Evolutionary conservation across 2,329 filamentous ascomycete genomes (phyloP).

Genomic region (Sclerotinia trifoliorum): DNA sequence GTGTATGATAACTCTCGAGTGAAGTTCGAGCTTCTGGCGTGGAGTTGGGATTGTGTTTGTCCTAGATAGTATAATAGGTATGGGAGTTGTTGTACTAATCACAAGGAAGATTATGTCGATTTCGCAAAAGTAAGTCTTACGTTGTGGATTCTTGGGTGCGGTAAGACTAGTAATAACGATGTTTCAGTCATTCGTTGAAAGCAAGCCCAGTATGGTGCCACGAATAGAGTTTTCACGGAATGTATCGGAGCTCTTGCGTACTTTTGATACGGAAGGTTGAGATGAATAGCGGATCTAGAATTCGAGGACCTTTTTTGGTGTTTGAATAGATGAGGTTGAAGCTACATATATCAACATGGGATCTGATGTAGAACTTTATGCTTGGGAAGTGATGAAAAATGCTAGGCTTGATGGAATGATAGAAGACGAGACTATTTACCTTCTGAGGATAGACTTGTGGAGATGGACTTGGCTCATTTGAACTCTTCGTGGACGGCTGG

Average conservation of each 20-base stretch:
- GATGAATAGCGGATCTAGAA: neutral
- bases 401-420: neutral
- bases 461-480: too few species aligned
- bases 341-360: neutral
- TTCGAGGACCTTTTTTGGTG: neutral
- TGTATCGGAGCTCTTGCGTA: neutral
- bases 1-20: neutral
- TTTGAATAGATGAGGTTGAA: neutral
- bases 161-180: neutral
- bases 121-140: neutral
- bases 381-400: neutral
- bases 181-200: neutral
- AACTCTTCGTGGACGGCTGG: neutral
- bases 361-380: neutral
- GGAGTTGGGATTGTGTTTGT: too few species aligned
- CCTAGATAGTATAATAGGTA: neutral
- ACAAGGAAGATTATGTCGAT: neutral
- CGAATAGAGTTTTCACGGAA: neutral
- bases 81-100: neutral
- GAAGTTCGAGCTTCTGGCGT: too few species aligned
- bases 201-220: neutral
- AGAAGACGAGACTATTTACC: neutral
- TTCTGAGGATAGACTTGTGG: neutral
- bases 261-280: neutral
- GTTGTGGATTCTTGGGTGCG: neutral